Conservation (phyloP, 306 rosid genomes). For the Vigna reflexopilosa region DNA sequence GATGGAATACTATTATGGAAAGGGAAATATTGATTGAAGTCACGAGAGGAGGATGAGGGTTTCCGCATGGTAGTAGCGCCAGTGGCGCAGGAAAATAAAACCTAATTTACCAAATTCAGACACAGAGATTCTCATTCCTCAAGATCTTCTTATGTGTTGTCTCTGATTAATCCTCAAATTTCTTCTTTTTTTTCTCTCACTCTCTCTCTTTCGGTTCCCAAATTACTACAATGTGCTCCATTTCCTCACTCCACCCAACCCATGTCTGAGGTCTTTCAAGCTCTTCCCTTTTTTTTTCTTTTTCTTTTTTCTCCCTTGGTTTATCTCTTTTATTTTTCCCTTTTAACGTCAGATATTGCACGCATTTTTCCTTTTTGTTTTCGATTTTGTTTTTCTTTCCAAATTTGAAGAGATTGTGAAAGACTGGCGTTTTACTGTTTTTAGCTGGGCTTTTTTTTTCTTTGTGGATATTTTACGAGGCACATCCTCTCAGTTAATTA, state of each 20-base stretch:
- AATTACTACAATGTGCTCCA: conserved; percentile 47
- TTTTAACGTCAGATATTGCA: conserved; percentile 26
- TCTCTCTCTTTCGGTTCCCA: neutral
- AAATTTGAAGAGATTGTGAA: conserved; percentile 12
- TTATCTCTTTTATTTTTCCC: neutral
- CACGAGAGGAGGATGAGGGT: conserved; percentile 43
- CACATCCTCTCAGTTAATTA: neutral
- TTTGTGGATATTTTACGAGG: conserved; percentile 11
- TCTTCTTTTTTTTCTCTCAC: conserved; percentile 1
- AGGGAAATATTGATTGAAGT: conserved; percentile 39
- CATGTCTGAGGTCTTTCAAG: conserved; percentile 53
- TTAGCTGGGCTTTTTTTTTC: conserved; percentile 33
- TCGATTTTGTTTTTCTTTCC: neutral
- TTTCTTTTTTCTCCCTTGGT: neutral
- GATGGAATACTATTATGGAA: neutral
- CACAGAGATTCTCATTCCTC: conserved; percentile 47
- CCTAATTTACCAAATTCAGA: conserved; percentile 75
- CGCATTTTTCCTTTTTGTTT: conserved; percentile 36
- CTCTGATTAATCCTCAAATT: conserved; percentile 32
- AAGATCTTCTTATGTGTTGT: conserved; percentile 33
- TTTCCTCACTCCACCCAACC: conserved; percentile 39
- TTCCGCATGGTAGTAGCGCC: conserved; percentile 43
- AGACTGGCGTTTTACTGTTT: neutral
- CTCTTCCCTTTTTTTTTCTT: neutral
- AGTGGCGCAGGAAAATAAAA: conserved; percentile 49